Base-by-base conservation (phyloP, 2,329 filamentous ascomycete genomes). In the Colletotrichum godetiae region DNA sequence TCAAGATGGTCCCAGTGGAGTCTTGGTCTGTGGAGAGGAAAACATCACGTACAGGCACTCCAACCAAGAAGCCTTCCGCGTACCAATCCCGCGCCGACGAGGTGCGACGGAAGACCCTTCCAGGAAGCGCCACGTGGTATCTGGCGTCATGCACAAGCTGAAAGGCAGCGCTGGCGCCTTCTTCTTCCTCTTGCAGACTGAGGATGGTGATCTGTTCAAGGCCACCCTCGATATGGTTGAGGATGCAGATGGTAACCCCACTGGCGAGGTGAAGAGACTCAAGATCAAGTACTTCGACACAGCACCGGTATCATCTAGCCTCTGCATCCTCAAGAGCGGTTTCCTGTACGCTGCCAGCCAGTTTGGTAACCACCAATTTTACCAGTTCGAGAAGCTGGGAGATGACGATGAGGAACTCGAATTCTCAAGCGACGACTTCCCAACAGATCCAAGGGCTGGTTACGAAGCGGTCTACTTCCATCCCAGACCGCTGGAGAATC, bases 281-380 rank as follows among this genome's bases (percentile, higher is more conserved):
- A 97, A 95, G 82, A 94, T 99, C 84, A 98, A 98, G 82, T 99
- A 98, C 82, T 99, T 98, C 78, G 97, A 99, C 79, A 99, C 97
- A 0, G 93, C 98, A 4, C 96, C 97, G 0, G 88, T 97, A 49
- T 95, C 95, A 0, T 92, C 94, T 0, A 97, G 91, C 79, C 89
- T 99, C 57, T 95, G 95, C 81, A 98, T 99, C 76, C 84, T 99
- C 76, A 98, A 98, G 84, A 98, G 95, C 76, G 97, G 97, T 33
- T 99, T 98, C 80, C 88, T 99, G 12, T 99, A 97, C 79, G 93
- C 96, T 66, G 95, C 95, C 8, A 94, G 94, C 79, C 96, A 99
- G 82, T 95, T 93, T 75, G 97, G 97, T 35, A 97, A 98, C 80
- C 94, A 97, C 80, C 92, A 95, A 73, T 95, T 99, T 77, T 99